phyloP scores from a whole-genome alignment of 164 flowering plant genomes.

The Santalum album region DNA sequence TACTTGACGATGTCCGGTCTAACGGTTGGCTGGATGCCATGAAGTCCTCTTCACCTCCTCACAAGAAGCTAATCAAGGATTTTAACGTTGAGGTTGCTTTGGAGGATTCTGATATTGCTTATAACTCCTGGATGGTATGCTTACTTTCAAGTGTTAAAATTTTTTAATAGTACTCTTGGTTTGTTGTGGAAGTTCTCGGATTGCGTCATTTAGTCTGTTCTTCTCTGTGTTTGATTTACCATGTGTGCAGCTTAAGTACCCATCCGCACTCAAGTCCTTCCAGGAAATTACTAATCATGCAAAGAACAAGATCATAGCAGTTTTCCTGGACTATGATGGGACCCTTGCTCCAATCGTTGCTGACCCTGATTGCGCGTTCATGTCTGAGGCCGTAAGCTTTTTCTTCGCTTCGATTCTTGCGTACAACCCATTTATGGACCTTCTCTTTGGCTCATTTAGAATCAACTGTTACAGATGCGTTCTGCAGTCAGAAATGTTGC shows the following conservation, averaged over 20 bases:
- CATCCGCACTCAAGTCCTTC: conserved; percentile 64
- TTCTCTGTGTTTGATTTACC: not conserved
- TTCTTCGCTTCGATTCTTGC: no score
- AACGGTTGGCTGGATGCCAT: conserved; percentile 75
- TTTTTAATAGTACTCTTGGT: not conserved
- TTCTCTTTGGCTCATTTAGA: not conserved
- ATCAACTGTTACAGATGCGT: conserved; percentile 60
- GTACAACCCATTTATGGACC: not conserved
- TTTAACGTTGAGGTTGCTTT: conserved; percentile 26
- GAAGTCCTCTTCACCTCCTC: conserved; percentile 75
- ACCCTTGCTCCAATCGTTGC: conserved; percentile 78
- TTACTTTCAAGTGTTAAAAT: not conserved
- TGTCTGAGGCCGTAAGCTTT: conserved; percentile 51
- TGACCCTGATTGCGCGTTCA: conserved; percentile 66
- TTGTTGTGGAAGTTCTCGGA: not conserved
- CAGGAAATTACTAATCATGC: conserved; percentile 34
- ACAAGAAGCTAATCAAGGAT: conserved; percentile 47
- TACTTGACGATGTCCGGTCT: conserved; percentile 50
- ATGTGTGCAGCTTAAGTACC: conserved; percentile 50
- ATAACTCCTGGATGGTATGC: conserved; percentile 58
- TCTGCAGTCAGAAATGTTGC: conserved; percentile 59
- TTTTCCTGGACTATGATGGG: conserved; percentile 79
- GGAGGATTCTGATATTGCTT: conserved; percentile 39
- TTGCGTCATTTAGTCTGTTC: not conserved
- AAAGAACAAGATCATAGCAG: conserved; percentile 48